phyloP scores from a whole-genome alignment of 768 basidiomycete species.

The Guyanaporus albipodus region DNA sequence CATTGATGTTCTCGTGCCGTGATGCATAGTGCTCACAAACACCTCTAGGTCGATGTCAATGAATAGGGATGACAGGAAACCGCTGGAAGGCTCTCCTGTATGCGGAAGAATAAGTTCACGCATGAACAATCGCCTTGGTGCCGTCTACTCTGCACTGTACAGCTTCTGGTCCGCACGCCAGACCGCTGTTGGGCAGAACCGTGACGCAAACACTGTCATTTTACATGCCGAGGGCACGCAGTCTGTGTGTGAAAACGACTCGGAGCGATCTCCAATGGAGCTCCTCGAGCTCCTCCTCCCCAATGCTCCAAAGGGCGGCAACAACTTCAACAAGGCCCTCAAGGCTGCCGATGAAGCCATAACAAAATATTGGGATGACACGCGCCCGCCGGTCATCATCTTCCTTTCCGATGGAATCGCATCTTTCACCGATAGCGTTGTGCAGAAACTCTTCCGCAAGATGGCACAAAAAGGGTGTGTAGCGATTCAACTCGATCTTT shows the following conservation, averaged over 20 bases:
- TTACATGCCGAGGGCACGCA: slow-evolving; percentile 35
- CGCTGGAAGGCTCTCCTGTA: slow-evolving; percentile 37
- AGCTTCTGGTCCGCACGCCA: slow-evolving; percentile 52
- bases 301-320: slow-evolving; percentile 36
- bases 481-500: background rate
- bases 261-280: slow-evolving; percentile 38
- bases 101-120: slow-evolving; percentile 26
- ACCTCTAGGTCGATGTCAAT: slow-evolving; percentile 48
- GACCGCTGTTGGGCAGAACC: slow-evolving; percentile 32
- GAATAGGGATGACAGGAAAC: slow-evolving; percentile 36
- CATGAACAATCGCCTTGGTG: slow-evolving; percentile 51
- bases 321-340: slow-evolving; percentile 42
- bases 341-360: slow-evolving; percentile 35
- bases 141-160: slow-evolving; percentile 50
- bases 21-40: background rate
- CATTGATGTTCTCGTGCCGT: background rate
- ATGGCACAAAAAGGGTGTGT: slow-evolving; percentile 42
- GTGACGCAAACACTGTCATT: slow-evolving; percentile 55
- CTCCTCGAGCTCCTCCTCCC: slow-evolving; percentile 40
- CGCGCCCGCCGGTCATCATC: slow-evolving; percentile 47
- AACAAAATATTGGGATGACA: slow-evolving; percentile 41
- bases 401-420: slow-evolving; percentile 58
- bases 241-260: slow-evolving; percentile 40
- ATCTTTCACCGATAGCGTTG: slow-evolving; percentile 26
- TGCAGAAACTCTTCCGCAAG: slow-evolving; percentile 36